Conservation (phyloP, 1,139 yeast genomes). For the Debaryomycetaceae sp. region DNA sequence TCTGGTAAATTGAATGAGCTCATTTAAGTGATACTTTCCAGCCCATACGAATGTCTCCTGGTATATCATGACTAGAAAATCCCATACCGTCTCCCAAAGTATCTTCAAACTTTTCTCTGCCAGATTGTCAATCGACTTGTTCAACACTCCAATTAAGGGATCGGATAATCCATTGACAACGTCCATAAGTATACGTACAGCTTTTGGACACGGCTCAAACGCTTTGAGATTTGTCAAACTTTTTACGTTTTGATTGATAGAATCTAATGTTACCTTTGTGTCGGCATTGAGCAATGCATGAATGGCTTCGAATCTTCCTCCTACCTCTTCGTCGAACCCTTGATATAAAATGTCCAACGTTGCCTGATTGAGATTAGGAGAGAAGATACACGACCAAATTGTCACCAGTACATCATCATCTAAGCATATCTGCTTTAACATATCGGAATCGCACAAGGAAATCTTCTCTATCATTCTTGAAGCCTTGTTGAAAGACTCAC, state of each 20-base stretch:
- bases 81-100: constrained; percentile 74
- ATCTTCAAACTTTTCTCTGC: constrained; percentile 10
- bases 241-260: constrained; percentile 46
- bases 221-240: constrained; percentile 47
- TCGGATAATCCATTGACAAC: constrained; percentile 60
- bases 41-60: constrained; percentile 76
- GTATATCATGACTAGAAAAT: constrained; percentile 65
- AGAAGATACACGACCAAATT: constrained; percentile 67
- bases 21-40: constrained; percentile 48
- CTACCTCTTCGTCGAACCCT: constrained; percentile 56
- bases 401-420: constrained; percentile 38
- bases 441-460: constrained; percentile 39
- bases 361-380: constrained; percentile 59
- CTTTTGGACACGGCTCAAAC: constrained; percentile 74
- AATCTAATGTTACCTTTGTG: constrained; percentile 40
- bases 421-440: constrained; percentile 32
- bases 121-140: constrained; percentile 10
- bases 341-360: constrained; percentile 73
- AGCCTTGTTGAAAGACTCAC: constrained; percentile 18
- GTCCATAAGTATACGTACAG: constrained; percentile 74
- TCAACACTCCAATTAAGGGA: constrained; percentile 54
- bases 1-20: constrained; percentile 75
- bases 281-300: constrained; percentile 48
- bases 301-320: constrained; percentile 72
- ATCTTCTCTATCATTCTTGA: constrained; percentile 30